A percentile compares a stretch with the other conserved stretches of the same genome.
Evolutionary conservation across 2,329 filamentous ascomycete species (phyloP).

Genomic region (Fusarium albosuccineum): DNA sequence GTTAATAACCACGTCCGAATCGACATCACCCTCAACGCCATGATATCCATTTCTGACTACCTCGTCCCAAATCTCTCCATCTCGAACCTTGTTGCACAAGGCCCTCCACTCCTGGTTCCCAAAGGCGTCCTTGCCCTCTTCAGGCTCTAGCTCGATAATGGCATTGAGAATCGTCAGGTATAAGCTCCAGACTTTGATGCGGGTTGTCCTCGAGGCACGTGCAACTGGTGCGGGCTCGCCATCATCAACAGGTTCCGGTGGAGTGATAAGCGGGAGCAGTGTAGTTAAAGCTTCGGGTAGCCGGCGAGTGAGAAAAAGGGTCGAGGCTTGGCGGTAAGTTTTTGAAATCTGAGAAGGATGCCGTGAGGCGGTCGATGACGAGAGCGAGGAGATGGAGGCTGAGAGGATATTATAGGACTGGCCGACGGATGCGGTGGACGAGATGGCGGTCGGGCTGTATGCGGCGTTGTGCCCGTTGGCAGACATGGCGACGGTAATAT

Average conservation of each 20-base stretch:
- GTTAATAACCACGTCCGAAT: conserved; percentile 93
- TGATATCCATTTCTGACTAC: conserved; percentile 89
- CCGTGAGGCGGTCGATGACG: conserved; percentile 70
- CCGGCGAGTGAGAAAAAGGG: conserved; percentile 93
- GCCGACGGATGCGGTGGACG: conserved; percentile 51
- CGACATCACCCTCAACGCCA: conserved; percentile 88
- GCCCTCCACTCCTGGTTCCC: conserved; percentile 87
- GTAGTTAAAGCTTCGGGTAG: conserved; percentile 90
- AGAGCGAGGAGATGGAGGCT: conserved; percentile 78
- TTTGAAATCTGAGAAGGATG: conserved; percentile 84
- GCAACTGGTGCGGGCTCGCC: conserved; percentile 79
- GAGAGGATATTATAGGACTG: conserved; percentile 68
- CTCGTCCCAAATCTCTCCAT: conserved; percentile 95
- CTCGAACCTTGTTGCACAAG: conserved; percentile 85
- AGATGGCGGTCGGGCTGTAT: conserved; percentile 59
- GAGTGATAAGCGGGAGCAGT: conserved; percentile 83
- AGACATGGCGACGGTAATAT: conserved; percentile 54
- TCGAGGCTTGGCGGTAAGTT: conserved; percentile 92
- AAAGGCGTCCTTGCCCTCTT: conserved; percentile 91
- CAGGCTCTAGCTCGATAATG: conserved; percentile 86
- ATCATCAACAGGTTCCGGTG: conserved; percentile 63
- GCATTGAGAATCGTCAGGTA: conserved; percentile 95
- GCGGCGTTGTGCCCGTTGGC: conserved; percentile 59
- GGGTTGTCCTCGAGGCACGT: conserved; percentile 81
- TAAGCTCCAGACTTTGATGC: conserved; percentile 97